These are phyloP conservation scores for Neurospora sp. DNA, from an alignment of 495 filamentous ascomycete species.

Conservation along the genomic window DNA sequence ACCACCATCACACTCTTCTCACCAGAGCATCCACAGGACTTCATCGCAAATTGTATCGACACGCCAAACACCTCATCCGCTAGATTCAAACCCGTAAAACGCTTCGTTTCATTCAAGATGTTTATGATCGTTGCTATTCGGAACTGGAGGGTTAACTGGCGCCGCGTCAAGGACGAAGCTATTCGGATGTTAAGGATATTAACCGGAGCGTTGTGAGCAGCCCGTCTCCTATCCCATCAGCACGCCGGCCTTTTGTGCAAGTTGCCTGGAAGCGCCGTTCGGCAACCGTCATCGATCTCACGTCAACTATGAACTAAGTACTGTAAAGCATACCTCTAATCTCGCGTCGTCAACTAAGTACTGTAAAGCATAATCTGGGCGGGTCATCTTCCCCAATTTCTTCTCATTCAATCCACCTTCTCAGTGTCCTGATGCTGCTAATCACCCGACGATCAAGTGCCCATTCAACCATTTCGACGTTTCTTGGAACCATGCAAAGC, in stretches of 20 bases:
- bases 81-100: not conserved
- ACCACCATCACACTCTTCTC: not conserved
- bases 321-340: too few relatives aligned
- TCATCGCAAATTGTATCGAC: not conserved
- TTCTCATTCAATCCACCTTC: not conserved
- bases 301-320: not conserved
- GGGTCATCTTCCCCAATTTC: not conserved
- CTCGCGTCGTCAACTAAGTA: not conserved
- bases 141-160: not conserved
- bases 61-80: not conserved
- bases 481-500: not conserved
- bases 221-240: not conserved
- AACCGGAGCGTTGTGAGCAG: not conserved
- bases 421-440: not conserved
- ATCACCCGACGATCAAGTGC: not conserved
- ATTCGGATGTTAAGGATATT: not conserved
- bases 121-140: not conserved
- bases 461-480: not conserved
- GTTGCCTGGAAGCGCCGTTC: not conserved
- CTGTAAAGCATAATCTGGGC: not conserved
- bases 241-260: not conserved
- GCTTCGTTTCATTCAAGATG: not conserved
- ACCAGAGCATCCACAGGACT: not conserved
- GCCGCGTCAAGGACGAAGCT: not conserved
- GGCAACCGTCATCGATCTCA: not conserved